A percentile compares a stretch with the other conserved stretches of the same genome.
Conservation (phyloP, 768 basidiomycete species). For the Cystofilobasidium capitatum region DNA sequence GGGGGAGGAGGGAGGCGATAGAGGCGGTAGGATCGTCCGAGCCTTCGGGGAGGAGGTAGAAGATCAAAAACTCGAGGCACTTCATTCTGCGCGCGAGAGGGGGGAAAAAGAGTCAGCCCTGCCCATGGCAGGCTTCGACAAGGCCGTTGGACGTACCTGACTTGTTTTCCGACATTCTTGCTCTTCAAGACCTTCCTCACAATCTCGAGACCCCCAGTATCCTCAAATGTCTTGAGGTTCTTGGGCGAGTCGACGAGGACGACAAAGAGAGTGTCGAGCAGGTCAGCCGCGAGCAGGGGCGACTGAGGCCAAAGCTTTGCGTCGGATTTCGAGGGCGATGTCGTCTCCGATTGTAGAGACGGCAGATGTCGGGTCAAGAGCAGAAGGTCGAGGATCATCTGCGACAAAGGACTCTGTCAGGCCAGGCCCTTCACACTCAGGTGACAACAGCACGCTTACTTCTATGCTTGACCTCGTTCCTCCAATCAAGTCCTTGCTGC, state of each 20-base stretch:
- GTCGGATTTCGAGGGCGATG: too few relatives aligned
- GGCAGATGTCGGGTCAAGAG: conserved; percentile 26
- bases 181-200: conserved; percentile 83
- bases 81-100: conserved; percentile 59
- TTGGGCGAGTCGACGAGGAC: conserved; percentile 75
- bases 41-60: conserved; percentile 76
- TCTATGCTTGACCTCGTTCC: conserved; percentile 46
- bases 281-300: conserved; percentile 55
- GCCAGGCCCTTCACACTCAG: not conserved
- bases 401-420: conserved; percentile 12
- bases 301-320: conserved; percentile 18
- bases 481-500: conserved; percentile 62
- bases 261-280: conserved; percentile 76
- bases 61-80: conserved; percentile 88
- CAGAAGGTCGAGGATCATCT: conserved; percentile 23
- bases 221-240: conserved; percentile 70
- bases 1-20: not conserved
- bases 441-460: not conserved
- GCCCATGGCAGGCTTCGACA: too few relatives aligned
- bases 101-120: not conserved
- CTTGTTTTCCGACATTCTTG: conserved; percentile 73
- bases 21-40: not conserved
- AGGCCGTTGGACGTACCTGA: conserved; percentile 49
- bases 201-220: conserved; percentile 61
- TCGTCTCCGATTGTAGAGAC: too few relatives aligned